These are phyloP conservation scores for Beauveria medogensis DNA, from an alignment of 2,329 filamentous ascomycete species.

Conservation along the genomic window DNA sequence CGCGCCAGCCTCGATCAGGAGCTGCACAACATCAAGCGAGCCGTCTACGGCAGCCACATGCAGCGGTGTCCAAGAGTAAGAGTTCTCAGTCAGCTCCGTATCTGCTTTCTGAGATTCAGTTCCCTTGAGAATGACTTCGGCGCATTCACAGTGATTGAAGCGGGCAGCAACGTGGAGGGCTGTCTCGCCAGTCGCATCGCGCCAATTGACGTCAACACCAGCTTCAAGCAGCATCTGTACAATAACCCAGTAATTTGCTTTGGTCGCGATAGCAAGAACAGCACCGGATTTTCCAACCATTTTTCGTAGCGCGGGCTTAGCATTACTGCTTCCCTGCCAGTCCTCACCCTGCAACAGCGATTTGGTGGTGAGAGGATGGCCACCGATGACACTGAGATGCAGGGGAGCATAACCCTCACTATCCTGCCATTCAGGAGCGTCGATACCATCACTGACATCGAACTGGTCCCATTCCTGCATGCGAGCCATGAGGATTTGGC, in stretches of 20 bases:
- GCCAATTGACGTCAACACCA: conserved; percentile 88
- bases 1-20: conserved; percentile 71
- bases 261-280: conserved; percentile 80
- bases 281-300: conserved; percentile 74
- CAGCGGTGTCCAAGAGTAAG: conserved; percentile 91
- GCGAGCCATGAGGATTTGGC: conserved; percentile 74
- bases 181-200: conserved; percentile 82
- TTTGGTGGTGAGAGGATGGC: conserved; percentile 79
- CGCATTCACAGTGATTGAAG: conserved; percentile 77
- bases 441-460: conserved; percentile 75
- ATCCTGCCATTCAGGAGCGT: conserved; percentile 84
- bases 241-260: conserved; percentile 76
- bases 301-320: conserved; percentile 58
- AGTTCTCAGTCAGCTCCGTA: conserved; percentile 69
- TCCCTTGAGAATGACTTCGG: conserved; percentile 64
- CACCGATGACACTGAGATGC: conserved; percentile 85
- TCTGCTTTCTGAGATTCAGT: conserved; percentile 64
- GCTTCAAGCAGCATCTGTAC: conserved; percentile 83
- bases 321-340: conserved; percentile 56
- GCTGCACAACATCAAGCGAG: conserved; percentile 62
- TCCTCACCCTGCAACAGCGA: conserved; percentile 73
- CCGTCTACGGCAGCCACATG: conserved; percentile 91
- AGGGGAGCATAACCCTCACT: conserved; percentile 83
- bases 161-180: conserved; percentile 86
- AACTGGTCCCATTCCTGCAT: conserved; percentile 90